Base-by-base conservation (phyloP, 148 eudicot species). In the Rhododendron molle region DNA sequence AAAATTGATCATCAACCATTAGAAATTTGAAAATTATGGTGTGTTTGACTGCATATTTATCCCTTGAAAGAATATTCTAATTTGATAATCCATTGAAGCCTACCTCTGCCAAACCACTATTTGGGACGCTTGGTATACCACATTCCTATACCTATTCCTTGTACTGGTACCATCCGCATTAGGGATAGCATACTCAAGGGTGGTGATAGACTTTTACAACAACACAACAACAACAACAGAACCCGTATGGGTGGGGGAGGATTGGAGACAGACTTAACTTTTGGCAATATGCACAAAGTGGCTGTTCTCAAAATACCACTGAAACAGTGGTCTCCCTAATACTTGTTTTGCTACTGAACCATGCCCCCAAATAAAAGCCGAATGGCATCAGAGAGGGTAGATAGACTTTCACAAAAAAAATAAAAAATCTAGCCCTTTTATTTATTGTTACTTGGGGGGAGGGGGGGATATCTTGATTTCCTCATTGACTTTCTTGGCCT, bases 51-150 rank as follows among this genome's bases (percentile, higher is more conserved):
- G 30, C 3, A 62, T 62, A 62, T 23, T 62, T 62, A 21, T 62
- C 71, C 71, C 71, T 65, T 65, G 30, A 65, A 65, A 65, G 72
- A n/a, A 62, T 65, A n/a, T 65, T 65, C 72, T 65, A 65, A 65
- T n/a, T 65, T 65, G 13, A 2, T 65, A 10, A n/a, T 65, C 13
- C 12, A n/a, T 65, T 10, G 32, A 65, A 65, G 72, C 72, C 32
- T 65, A 20, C 65, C 72, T 23, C 32, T 9, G 13, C 72, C 30
- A 26, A n/a, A 65, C 72, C 72, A 65, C 32, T 65, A 65, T 8
- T 65, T 65, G 13, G 30, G 72, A 26, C 32, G 10, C 0, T 1
- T 65, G 32, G 72, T n/a, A 65, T 58, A 21, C 65, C n/a, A 7
- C 26, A 21, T 58, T 58, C 14, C 26, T 6, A 58, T 58, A 58